Base-by-base conservation (phyloP, 805 yeast genomes). In the Candida morakotiae region DNA sequence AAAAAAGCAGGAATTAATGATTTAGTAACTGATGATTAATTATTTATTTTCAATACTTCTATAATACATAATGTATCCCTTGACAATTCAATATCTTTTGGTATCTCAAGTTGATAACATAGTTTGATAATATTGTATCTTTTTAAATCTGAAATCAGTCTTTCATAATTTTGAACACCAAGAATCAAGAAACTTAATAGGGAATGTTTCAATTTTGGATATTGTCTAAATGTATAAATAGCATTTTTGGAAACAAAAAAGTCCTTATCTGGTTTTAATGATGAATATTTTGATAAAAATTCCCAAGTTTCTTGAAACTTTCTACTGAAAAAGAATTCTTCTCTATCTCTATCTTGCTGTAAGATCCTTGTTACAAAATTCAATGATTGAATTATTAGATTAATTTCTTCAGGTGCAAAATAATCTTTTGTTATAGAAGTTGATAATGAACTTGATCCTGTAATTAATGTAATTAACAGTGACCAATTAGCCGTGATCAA, bases 271-370 rank as follows among this genome's bases (percentile, higher is more conserved):
- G 17, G 28, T 19, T 36, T 39, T 9, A 27, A 22, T 2, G 21
- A 22, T 7, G 44, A 38, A 34, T 43, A 24, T 11, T 24, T 22
- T n/a, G 24, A 36, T 15, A 35, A 26, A 26, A 37, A 40, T n/a
- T 52, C 55, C 75, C 79, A 77, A 31, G 77, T 47, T 4, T 73
- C 77, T 19, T 63, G 42, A 38, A 76, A 76, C 37, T 73, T 64
- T 18, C 64, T 55, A 4, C 69, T 52, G 43, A 78, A 53, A 45
- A 79, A 79, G 11, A 66, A 56, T 27, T 75, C 77, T 11, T 63
- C 60, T 42, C 57, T 69, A 25, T 51, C 52, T 5, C 40, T 40
- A 37, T 67, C 73, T 14, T 53, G 53, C 11, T 50, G 39, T 5
- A 67, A 26, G 5, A 65, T 52, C 2, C 40, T 45, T 1, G 52